A percentile compares a stretch with the other conserved stretches of the same genome.
Evolutionary conservation across 495 filamentous ascomycete species (phyloP).

Genomic region (Acidiella bohemica): DNA sequence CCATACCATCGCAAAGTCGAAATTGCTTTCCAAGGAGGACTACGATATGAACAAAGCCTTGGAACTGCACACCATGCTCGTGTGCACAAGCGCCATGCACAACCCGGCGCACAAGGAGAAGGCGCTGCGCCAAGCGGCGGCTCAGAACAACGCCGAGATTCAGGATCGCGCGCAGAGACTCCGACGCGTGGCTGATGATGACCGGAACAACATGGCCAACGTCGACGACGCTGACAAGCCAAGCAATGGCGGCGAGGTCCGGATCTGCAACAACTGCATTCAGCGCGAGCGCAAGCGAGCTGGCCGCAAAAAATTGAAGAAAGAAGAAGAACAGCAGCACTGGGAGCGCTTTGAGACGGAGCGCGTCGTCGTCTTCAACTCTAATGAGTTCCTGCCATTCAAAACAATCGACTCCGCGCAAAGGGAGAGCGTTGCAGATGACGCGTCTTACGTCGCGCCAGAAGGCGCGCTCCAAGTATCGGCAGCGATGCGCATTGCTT

Average conservation of each 20-base stretch:
- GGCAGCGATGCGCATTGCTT: conserved; percentile 88
- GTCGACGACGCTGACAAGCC: conserved; percentile 50
- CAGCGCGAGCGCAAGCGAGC: conserved; percentile 76
- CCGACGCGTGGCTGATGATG: conserved; percentile 25
- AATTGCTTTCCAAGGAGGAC: conserved; percentile 58
- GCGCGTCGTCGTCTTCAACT: conserved; percentile 87
- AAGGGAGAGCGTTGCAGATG: conserved; percentile 11
- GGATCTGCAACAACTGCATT: conserved; percentile 74
- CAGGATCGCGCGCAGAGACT: conserved; percentile 30
- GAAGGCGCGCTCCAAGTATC: conserved; percentile 58
- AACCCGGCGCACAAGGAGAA: conserved; percentile 46
- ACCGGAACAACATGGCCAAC: conserved; percentile 10
- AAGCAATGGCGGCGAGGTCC: conserved; percentile 70
- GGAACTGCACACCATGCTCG: conserved; percentile 65
- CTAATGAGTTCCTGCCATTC: conserved; percentile 82
- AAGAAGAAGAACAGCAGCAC: conserved; percentile 66
- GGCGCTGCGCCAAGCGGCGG: conserved; percentile 52
- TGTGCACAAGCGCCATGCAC: conserved; percentile 89
- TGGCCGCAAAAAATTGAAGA: conserved; percentile 76
- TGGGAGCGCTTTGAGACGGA: conserved; percentile 66
- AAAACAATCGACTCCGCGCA: conserved; percentile 36
- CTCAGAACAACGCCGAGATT: conserved; percentile 21
- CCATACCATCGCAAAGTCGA: conserved; percentile 82
- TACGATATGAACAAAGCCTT: conserved; percentile 53
- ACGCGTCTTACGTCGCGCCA: conserved; percentile 29